Conservation (phyloP, 495 filamentous ascomycete genomes). For the Trichoderma asperelloides region DNA sequence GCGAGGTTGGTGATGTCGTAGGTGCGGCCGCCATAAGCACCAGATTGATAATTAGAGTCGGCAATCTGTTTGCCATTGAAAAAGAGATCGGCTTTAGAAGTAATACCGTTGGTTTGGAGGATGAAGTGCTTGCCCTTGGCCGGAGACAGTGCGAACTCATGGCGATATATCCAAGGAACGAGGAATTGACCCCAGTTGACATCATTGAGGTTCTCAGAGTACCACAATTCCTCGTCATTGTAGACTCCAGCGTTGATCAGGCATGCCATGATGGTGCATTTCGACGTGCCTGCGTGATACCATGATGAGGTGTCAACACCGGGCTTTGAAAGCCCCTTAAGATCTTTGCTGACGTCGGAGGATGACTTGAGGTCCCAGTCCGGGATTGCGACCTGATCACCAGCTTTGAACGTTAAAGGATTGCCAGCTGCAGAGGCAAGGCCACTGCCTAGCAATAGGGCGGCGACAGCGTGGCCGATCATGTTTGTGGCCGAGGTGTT, state of each 20-base stretch:
- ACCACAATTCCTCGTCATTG: slow-evolving; percentile 48
- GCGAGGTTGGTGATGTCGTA: slow-evolving; percentile 45
- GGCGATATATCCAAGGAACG: slow-evolving; percentile 54
- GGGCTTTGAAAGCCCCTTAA: slow-evolving; percentile 34
- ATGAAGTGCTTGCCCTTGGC: slow-evolving; percentile 36
- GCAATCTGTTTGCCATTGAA: slow-evolving; percentile 49
- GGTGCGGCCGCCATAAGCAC: slow-evolving; percentile 46
- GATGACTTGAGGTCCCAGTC: slow-evolving; percentile 49
- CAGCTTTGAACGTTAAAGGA: slow-evolving; percentile 18
- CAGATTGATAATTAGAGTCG: slow-evolving; percentile 38
- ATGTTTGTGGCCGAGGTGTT: neutral
- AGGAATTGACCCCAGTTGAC: slow-evolving; percentile 39
- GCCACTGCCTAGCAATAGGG: neutral
- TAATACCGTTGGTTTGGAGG: slow-evolving; percentile 50
- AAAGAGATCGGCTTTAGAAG: slow-evolving; percentile 51
- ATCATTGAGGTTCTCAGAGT: slow-evolving; percentile 42
- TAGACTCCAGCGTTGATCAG: slow-evolving; percentile 46
- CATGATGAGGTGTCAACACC: slow-evolving; percentile 43
- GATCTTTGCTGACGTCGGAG: slow-evolving; percentile 25
- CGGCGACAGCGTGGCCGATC: neutral
- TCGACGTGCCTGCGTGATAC: slow-evolving; percentile 38
- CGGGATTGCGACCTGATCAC: slow-evolving; percentile 39
- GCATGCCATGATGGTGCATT: slow-evolving; percentile 50
- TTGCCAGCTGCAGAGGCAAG: neutral
- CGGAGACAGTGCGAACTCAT: slow-evolving; percentile 40